phyloP scores from a whole-genome alignment of 441 rosid species.

The Populus trichocarpa region DNA sequence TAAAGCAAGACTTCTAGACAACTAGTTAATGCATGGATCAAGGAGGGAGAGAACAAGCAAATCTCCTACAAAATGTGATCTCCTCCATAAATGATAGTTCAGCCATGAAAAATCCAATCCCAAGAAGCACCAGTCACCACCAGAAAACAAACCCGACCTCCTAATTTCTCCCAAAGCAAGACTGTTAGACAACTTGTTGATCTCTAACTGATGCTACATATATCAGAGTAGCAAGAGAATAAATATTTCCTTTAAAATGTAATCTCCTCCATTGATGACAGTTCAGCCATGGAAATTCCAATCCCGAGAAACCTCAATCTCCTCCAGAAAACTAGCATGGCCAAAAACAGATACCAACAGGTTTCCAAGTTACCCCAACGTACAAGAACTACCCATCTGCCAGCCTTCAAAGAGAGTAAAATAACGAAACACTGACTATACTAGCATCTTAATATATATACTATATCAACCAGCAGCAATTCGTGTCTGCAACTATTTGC shows the following conservation, averaged over 20 bases:
- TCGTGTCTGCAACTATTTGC: background rate
- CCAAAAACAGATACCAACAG: background rate
- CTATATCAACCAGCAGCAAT: background rate
- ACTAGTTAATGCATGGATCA: background rate
- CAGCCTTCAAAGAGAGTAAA: background rate
- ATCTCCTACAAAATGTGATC: background rate
- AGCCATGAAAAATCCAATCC: background rate
- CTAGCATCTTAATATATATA: background rate
- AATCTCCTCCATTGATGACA: too few relatives aligned
- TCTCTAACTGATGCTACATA: too few relatives aligned
- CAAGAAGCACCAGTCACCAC: background rate
- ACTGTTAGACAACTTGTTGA: too few relatives aligned
- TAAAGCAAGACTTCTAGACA: background rate
- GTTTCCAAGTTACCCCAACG: background rate
- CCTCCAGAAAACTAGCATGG: background rate
- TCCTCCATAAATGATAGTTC: background rate
- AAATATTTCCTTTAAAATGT: too few relatives aligned
- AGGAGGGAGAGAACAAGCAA: too few relatives aligned
- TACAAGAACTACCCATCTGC: background rate
- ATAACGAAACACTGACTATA: background rate
- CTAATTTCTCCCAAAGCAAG: too few relatives aligned
- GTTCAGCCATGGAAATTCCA: too few relatives aligned
- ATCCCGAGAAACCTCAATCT: too few relatives aligned
- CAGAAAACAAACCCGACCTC: background rate
- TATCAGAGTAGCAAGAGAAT: too few relatives aligned